A percentile compares a stretch with the other conserved stretches of the same genome.
These are phyloP conservation scores for Trypanosoma vivax DNA, from an alignment of 208 protist genomes.

Conservation along the genomic window DNA sequence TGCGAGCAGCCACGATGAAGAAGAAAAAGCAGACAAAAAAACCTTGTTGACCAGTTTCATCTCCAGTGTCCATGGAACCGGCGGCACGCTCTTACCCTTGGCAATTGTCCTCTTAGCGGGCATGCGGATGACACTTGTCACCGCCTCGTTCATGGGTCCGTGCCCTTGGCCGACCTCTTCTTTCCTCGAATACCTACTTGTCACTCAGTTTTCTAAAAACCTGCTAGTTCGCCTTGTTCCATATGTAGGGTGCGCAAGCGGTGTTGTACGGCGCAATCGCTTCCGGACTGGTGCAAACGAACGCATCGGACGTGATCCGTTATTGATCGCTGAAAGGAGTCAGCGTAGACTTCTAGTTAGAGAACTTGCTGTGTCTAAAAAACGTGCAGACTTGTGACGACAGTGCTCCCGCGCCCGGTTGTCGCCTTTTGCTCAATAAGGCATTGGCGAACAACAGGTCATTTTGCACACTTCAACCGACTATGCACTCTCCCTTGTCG, in stretches of 20 bases:
- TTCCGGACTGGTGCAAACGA: neutral
- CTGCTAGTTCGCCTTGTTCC: conserved; percentile 9
- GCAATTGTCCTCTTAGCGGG: neutral
- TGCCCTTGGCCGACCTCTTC: neutral
- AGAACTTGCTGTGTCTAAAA: neutral
- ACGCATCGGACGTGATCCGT: conserved; percentile 4
- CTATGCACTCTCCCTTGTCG: neutral
- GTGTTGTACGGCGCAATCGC: neutral
- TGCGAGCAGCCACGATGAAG: no score
- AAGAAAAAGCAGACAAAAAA: no score
- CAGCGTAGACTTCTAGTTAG: neutral
- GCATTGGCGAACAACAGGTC: conserved; percentile 2
- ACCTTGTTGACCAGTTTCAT: conserved; percentile 8
- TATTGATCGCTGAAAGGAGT: conserved; percentile 11
- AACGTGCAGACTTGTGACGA: conserved; percentile 11
- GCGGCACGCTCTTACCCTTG: neutral
- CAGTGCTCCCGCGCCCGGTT: neutral
- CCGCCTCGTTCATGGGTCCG: neutral
- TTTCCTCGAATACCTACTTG: neutral
- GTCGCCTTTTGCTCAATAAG: neutral
- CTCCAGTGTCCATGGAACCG: conserved; percentile 14
- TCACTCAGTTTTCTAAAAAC: conserved; percentile 4
- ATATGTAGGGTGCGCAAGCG: neutral
- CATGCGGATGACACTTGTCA: neutral
- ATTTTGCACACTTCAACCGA: conserved; percentile 7